Percentiles rank a stretch among this genome's conserved stretches.
These are phyloP conservation scores for Solanum sitiens DNA, from an alignment of 257 asterid genomes.

Conservation along the genomic window DNA sequence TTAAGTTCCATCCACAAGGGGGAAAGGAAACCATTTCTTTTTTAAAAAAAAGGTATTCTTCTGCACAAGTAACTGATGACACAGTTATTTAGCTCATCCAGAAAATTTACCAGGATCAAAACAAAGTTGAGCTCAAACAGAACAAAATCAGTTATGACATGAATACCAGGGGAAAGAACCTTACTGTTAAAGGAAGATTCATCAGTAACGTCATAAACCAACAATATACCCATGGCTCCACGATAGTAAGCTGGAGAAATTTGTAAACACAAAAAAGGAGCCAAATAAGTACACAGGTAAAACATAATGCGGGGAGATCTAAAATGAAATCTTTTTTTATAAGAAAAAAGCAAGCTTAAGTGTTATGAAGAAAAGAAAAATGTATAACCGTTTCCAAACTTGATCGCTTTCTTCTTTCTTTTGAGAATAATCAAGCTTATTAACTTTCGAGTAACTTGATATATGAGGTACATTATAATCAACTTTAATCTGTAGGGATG, in stretches of 20 bases:
- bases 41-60: neutral
- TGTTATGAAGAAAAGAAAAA: neutral
- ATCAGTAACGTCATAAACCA: constrained; percentile 41
- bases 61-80: neutral
- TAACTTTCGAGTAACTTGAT: neutral
- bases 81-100: neutral
- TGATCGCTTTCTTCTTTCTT: neutral
- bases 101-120: neutral
- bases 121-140: neutral
- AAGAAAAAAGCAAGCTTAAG: neutral
- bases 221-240: constrained; percentile 41
- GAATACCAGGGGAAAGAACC: neutral
- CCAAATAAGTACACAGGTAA: neutral
- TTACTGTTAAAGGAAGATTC: constrained; percentile 43
- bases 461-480: neutral
- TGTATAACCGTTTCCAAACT: neutral
- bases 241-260: constrained; percentile 30
- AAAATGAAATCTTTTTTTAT: neutral
- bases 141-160: neutral
- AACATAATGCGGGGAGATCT: neutral
- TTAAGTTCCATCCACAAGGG: neutral
- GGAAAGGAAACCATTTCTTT: neutral
- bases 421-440: neutral
- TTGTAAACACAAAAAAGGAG: neutral
- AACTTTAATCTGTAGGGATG: neutral